Evolutionary conservation across 257 asterid genomes (phyloP).

Genomic region (Capsicum chinense): DNA sequence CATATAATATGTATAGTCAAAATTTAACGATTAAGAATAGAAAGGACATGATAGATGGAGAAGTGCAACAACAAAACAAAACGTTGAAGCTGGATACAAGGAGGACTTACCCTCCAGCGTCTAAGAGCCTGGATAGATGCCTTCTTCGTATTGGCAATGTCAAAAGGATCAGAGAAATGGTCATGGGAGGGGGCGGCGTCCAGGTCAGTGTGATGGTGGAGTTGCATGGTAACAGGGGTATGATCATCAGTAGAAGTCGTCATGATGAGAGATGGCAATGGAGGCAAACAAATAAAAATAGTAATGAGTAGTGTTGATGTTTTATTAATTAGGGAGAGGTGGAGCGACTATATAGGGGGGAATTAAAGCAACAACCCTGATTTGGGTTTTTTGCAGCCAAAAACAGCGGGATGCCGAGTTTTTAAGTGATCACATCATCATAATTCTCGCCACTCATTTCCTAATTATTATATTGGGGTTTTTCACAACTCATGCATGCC

Average conservation of each 20-base stretch:
- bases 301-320: neutral
- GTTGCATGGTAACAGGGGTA: conserved; percentile 30
- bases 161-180: conserved; percentile 76
- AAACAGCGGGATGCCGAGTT: neutral
- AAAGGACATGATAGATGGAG: neutral
- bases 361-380: neutral
- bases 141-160: conserved; percentile 74
- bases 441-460: too few relatives aligned
- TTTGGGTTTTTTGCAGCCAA: neutral
- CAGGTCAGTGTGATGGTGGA: conserved; percentile 36
- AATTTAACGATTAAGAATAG: too few relatives aligned
- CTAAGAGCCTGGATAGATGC: conserved; percentile 71
- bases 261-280: too few relatives aligned
- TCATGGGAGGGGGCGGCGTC: conserved; percentile 48
- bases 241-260: neutral
- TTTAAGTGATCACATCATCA: too few relatives aligned
- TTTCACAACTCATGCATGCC: too few relatives aligned
- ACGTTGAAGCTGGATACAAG: neutral
- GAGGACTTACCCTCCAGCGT: conserved; percentile 84
- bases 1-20: neutral
- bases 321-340: neutral
- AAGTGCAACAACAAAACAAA: too few relatives aligned
- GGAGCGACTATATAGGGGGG: neutral
- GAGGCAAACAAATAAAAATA: neutral
- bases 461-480: too few relatives aligned